Percentiles rank a stretch among this genome's conserved stretches.
These are phyloP conservation scores for Leccinum olivaceopallidum DNA, from an alignment of 768 basidiomycete genomes.

Conservation along the genomic window DNA sequence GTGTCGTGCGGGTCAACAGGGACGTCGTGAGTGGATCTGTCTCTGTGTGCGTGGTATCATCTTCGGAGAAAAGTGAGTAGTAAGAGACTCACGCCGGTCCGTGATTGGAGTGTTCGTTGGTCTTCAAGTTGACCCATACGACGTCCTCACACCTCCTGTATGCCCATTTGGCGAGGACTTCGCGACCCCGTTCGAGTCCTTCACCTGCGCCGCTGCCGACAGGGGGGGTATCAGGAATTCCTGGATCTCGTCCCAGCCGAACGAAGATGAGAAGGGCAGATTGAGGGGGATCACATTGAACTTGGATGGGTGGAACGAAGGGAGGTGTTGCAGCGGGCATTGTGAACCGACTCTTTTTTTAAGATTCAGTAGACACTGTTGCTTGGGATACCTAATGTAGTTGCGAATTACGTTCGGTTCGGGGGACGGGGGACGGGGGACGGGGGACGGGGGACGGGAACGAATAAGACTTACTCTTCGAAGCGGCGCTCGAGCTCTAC, in stretches of 20 bases:
- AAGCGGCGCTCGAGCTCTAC: conserved; percentile 80
- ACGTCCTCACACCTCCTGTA: conserved; percentile 95
- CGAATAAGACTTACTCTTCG: conserved; percentile 71
- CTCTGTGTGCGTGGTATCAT: conserved; percentile 35
- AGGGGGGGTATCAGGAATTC: conserved; percentile 73
- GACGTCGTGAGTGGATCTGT: conserved; percentile 86
- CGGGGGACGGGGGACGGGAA: too few relatives aligned
- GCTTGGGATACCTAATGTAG: conserved; percentile 84
- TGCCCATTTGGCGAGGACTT: conserved; percentile 38
- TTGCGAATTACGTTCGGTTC: neutral
- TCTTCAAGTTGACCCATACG: conserved; percentile 83
- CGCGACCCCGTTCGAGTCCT: too few relatives aligned
- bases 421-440: conserved; percentile 3
- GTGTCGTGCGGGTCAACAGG: conserved; percentile 52
- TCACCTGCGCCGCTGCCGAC: too few relatives aligned
- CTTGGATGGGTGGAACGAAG: conserved; percentile 59
- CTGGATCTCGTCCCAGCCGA: conserved; percentile 83
- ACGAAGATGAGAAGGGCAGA: conserved; percentile 85
- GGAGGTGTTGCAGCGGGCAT: conserved; percentile 55
- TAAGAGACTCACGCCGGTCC: conserved; percentile 68
- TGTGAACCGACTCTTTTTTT: conserved; percentile 77
- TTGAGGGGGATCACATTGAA: conserved; percentile 93
- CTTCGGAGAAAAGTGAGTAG: conserved; percentile 1
- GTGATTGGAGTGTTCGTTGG: conserved; percentile 69
- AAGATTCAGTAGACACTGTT: conserved; percentile 77